Conservation (phyloP, 805 yeast genomes). For the Monosporozyma servazzii region DNA sequence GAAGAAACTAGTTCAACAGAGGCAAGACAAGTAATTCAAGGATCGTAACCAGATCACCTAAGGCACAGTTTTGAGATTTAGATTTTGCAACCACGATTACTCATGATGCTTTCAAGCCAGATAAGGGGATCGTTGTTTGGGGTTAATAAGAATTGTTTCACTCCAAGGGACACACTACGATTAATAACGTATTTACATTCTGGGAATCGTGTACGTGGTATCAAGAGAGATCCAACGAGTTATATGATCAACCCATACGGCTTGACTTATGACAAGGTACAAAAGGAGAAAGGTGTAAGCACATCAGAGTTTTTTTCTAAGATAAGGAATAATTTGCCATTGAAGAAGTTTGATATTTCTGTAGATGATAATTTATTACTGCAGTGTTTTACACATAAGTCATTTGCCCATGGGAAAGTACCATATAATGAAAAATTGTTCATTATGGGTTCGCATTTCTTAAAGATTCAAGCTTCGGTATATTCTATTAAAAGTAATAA, state of each 20-base stretch:
- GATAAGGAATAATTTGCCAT: slow-evolving; percentile 17
- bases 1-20: not conserved
- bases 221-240: slow-evolving; percentile 61
- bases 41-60: not conserved
- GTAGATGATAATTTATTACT: slow-evolving; percentile 55
- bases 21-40: not conserved
- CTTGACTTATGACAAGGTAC: slow-evolving; percentile 40
- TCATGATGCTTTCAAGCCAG: not conserved
- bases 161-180: slow-evolving; percentile 13
- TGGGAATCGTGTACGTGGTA: slow-evolving; percentile 55
- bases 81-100: not conserved
- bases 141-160: not conserved
- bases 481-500: slow-evolving; percentile 28
- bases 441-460: slow-evolving; percentile 56
- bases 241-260: slow-evolving; percentile 43
- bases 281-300: slow-evolving; percentile 37
- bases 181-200: slow-evolving; percentile 34
- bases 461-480: slow-evolving; percentile 36
- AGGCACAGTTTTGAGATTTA: not conserved
- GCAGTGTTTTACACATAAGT: slow-evolving; percentile 86
- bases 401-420: slow-evolving; percentile 82
- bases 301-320: slow-evolving; percentile 1
- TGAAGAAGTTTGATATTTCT: slow-evolving; percentile 21
- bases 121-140: not conserved
- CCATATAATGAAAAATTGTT: slow-evolving; percentile 86